Evolutionary conservation across 192 early-diverging fungal genomes (phyloP).

Genomic region (Diversispora epigaea): DNA sequence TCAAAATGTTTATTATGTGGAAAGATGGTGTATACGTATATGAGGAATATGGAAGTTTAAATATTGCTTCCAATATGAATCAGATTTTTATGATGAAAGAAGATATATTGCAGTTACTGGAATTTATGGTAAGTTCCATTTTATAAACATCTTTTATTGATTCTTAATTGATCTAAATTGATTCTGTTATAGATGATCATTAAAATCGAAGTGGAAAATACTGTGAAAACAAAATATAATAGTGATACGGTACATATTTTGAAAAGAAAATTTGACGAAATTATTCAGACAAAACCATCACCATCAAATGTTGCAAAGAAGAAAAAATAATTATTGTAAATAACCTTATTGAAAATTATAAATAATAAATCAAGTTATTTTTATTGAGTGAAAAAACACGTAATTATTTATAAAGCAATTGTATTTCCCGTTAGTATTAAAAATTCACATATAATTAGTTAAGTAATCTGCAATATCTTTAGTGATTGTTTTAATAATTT

Average conservation of each 20-base stretch:
- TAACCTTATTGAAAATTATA: too few relatives aligned
- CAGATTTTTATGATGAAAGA: not conserved
- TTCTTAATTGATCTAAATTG: conserved; percentile 21
- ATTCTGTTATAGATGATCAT: conserved; percentile 20
- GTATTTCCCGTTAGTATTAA: too few relatives aligned
- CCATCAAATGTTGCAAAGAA: conserved; percentile 12
- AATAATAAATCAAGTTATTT: too few relatives aligned
- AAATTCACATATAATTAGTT: too few relatives aligned
- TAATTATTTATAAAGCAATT: too few relatives aligned
- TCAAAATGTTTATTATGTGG: conserved; percentile 26
- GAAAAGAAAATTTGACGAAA: conserved; percentile 20
- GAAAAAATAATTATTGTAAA: too few relatives aligned
- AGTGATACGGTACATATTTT: not conserved
- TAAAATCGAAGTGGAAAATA: not conserved
- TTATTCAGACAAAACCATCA: conserved; percentile 19
- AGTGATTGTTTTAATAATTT: too few relatives aligned
- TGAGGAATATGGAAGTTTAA: conserved; percentile 2
- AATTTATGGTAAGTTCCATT: conserved; percentile 17
- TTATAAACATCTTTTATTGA: not conserved
- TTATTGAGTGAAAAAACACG: too few relatives aligned
- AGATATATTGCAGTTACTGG: conserved; percentile 5
- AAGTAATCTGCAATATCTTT: too few relatives aligned
- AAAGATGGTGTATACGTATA: conserved; percentile 28
- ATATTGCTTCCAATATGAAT: not conserved
- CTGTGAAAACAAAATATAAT: not conserved